Base-by-base conservation (phyloP, 305 asterid species). In the Plantago lanceolata region DNA sequence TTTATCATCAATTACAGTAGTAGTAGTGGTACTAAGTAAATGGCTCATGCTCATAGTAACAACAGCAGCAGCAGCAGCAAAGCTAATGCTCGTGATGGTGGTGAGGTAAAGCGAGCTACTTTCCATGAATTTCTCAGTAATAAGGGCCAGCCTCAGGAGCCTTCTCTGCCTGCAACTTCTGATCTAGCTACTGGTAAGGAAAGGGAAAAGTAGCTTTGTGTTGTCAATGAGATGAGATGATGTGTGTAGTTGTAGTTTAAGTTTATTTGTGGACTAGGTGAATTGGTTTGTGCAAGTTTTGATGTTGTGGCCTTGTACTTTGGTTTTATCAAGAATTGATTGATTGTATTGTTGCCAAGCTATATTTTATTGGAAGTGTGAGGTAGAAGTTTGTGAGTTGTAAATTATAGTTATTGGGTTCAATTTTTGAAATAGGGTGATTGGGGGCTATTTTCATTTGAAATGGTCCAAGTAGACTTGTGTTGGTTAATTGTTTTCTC, bases 81-180 rank as follows among this genome's bases (percentile, higher is more conserved):
- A 64, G 63, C 68, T 49, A 54, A 69, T 66, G 75, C 52, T 56
- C 19, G 57, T 66, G 18, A 43, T 56, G 86, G 71, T 50, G 73
- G 54, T 71, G 93, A 85, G 73, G 76, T 60, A 72, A 85, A 85
- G 81, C 64, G 70, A 71, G 63, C 85, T 24, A 75, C 86, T 76
- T 90, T 87, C 68, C 97, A 90, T 79, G 97, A 90, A 73, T 90
- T 90, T 75, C 87, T 90, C 13, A 90, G 90, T 35, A 74, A 82
- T 70, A 81, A 84, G 81, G 79, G 70, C 74, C 79, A 70, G 19
- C 66, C 55, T 8, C 78, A 75, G 28, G 80, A 65, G n/a, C 68
- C 79, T 64, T 3, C 40, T 33, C 40, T 33, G 70, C 74, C 90
- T 21, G 84, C 88, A 68, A 80, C 87, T 69, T 87, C 96, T 76